Evolutionary conservation across 257 asterid species (phyloP), one percentile per base, ranked within the genome.

Genomic region (Handroanthus guayacan): DNA sequence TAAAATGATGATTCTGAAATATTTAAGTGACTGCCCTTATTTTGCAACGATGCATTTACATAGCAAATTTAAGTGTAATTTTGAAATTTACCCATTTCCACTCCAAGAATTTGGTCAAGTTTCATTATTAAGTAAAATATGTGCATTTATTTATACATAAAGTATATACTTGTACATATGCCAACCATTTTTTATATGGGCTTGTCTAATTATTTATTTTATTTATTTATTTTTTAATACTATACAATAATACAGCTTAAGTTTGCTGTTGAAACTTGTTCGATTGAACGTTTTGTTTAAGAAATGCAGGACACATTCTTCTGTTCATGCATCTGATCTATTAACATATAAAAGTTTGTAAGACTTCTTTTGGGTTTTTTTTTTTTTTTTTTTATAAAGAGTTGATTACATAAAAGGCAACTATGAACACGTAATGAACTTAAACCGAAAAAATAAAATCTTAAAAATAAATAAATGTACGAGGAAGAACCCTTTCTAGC

Each of bases 241-340:
- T 25, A 25, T 25, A 25, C 31, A 25, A 25, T 25, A 25, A 0
- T 25, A 64, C 73, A 60, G 51, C 76, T 77, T 20, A 57, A 44
- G 16, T n/a, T 13, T 75, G 75, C 50, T 67, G 63, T 66, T 76
- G 69, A 45, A 45, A 39, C 65, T 62, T 74, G 43, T 74, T 62
- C 16, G 68, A 54, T 18, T 37, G 0, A 37, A 50, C 17, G n/a
- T 11, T 75, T 63, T 64, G 6, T 38, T 51, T 17, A 41, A 16
- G 67, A 12, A 54, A 41, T 4, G 3, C 12, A 65, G 2, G 52
- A 12, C 0, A 41, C 17, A 50, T 16, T 38, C 6, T 45, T 43
- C 11, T 36, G 34, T 69, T 48, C 62, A 68, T 48, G 61, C 31
- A 68, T 48, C 73, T 48, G 31, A 45, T 12, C 38, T 6, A 2